phyloP scores from a whole-genome alignment of 441 rosid genomes.

The Theobroma grandiflorum region DNA sequence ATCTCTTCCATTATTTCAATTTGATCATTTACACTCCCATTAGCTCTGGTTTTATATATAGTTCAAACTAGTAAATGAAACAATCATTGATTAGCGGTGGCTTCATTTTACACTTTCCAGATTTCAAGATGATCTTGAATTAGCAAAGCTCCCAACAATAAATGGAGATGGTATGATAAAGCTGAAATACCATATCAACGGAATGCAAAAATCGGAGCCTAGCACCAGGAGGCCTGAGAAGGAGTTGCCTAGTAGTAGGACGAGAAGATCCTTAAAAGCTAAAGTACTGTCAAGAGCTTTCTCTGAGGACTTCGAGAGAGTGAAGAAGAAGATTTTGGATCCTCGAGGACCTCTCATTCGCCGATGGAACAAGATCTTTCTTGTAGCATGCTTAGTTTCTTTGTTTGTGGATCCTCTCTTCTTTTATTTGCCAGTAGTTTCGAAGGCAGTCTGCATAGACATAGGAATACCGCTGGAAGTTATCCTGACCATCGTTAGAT shows the following conservation, averaged over 20 bases:
- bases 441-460: conserved; percentile 61
- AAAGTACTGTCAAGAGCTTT: conserved; percentile 80
- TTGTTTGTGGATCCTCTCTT: conserved; percentile 89
- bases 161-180: conserved; percentile 53
- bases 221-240: conserved; percentile 30
- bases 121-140: conserved; percentile 65
- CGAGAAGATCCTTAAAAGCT: conserved; percentile 57
- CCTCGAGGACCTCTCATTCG: conserved; percentile 72
- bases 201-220: conserved; percentile 48
- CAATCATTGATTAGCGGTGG: conserved; percentile 4
- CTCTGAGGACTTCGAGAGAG: conserved; percentile 79
- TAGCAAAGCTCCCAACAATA: conserved; percentile 44
- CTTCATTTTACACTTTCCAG: conserved; percentile 38
- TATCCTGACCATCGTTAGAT: conserved; percentile 62
- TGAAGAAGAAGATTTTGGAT: conserved; percentile 69
- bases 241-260: conserved; percentile 19
- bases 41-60: neutral
- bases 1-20: conserved; percentile 15
- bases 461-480: conserved; percentile 69
- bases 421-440: conserved; percentile 72
- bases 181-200: conserved; percentile 59
- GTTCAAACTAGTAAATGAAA: neutral
- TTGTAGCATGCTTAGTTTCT: conserved; percentile 75
- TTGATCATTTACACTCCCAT: neutral
- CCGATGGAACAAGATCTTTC: conserved; percentile 81